Base-by-base conservation (phyloP, 2,329 filamentous ascomycete genomes). In the Colletotrichum horii region DNA sequence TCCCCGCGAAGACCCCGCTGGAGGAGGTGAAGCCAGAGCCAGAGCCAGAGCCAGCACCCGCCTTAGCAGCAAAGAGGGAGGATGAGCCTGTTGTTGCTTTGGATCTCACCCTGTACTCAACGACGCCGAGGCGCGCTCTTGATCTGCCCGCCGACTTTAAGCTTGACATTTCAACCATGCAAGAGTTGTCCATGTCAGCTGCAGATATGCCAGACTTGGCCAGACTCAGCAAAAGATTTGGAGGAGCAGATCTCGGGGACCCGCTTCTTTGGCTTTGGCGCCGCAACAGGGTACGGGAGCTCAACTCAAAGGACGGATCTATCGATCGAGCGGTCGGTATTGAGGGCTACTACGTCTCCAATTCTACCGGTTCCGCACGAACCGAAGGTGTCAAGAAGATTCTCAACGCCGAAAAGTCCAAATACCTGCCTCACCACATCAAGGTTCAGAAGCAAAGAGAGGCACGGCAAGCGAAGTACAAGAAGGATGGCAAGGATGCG, bases 301-400 rank as follows among this genome's bases (percentile, higher is more conserved):
- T 93, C 52, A 92, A 93, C 77, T 84, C 87, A 26, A 66, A 75
- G 5, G 76, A 81, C 24, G 79, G 80, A 15, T 77, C 78, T 26
- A 48, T 78, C 48, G 77, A 82, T 30, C 80, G 78, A 6, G 80
- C 88, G 2, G 83, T 88, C 19, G 81, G 81, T 22, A 92, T 93
- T 60, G 88, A 89, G 36, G 92, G 91, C 24, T 93, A 93, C 80
- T 98, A 98, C 81, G 95, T 98, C 55, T 92, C 95, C 0, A 99
- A 98, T 79, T 77, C 89, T 1, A 95, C 95, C 12, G 97, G 97
- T 38, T 94, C 93, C 79, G 97, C 97, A 72, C 92, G 97, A 72
- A 98, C 97, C 0, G 96, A 99, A 86, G 96, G 96, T 32, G 93
- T 96, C 80, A 96, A 97, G 88, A 98, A 96, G 88, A 98, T 99